phyloP scores from a whole-genome alignment of 2,329 filamentous ascomycete genomes.

The Cladosporium sp. region DNA sequence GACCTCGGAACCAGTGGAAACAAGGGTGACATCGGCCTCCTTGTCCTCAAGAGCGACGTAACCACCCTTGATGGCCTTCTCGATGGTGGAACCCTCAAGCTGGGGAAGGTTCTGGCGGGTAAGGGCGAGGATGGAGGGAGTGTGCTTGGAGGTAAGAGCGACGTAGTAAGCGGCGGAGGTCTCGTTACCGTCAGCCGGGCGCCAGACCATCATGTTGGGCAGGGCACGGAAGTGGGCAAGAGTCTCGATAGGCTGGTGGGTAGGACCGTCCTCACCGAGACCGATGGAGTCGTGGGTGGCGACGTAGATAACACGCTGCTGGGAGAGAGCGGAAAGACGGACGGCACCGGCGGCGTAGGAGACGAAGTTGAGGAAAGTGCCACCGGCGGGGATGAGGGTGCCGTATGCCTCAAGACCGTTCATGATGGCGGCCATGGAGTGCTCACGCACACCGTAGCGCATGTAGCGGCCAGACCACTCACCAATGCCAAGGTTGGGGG shows the following conservation, averaged over 20 bases:
- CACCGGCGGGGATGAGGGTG: slow-evolving; percentile 85
- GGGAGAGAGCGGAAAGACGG: slow-evolving; percentile 87
- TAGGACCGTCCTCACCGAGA: slow-evolving; percentile 96
- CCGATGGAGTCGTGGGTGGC: slow-evolving; percentile 99
- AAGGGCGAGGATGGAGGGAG: slow-evolving; percentile 87
- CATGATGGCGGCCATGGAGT: slow-evolving; percentile 87
- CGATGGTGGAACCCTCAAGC: slow-evolving; percentile 88
- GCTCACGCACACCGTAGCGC: slow-evolving; percentile 87
- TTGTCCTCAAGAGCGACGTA: slow-evolving; percentile 85
- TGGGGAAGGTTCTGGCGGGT: slow-evolving; percentile 98
- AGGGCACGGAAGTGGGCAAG: slow-evolving; percentile 97
- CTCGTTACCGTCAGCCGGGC: slow-evolving; percentile 97
- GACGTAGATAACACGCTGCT: slow-evolving; percentile 87
- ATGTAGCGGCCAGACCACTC: slow-evolving; percentile 89
- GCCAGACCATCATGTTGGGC: slow-evolving; percentile 99
- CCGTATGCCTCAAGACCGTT: slow-evolving; percentile 96
- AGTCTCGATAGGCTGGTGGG: slow-evolving; percentile 98
- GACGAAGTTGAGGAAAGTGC: slow-evolving; percentile 99
- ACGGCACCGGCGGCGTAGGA: slow-evolving; percentile 95
- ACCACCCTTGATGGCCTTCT: slow-evolving; percentile 88
- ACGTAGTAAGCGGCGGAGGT: slow-evolving; percentile 96
- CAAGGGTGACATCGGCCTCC: slow-evolving; percentile 79
- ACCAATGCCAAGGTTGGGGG: slow-evolving; percentile 77
- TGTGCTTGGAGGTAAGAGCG: slow-evolving; percentile 81
- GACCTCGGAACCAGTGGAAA: slow-evolving; percentile 95